Evolutionary conservation across 495 filamentous ascomycete genomes (phyloP).

Genomic region (Platismatia glauca): DNA sequence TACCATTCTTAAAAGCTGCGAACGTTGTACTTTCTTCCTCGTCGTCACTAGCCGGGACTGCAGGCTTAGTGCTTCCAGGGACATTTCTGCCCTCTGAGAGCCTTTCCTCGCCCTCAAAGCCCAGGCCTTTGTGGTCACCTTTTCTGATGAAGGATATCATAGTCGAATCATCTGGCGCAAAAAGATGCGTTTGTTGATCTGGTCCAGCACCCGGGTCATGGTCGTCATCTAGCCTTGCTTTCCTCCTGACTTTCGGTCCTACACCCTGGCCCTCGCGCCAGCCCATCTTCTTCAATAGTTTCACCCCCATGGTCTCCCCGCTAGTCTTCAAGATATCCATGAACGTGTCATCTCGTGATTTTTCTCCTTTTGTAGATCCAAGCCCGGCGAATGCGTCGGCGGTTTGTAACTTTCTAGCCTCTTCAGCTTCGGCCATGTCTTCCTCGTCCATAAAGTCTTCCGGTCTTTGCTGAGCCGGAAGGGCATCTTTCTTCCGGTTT

Average conservation of each 20-base stretch:
- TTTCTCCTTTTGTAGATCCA: constrained; percentile 56
- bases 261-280: constrained; percentile 93
- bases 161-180: constrained; percentile 77
- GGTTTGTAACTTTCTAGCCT: constrained; percentile 64
- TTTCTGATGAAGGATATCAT: constrained; percentile 73
- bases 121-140: constrained; percentile 71
- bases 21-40: constrained; percentile 42
- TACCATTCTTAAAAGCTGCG: constrained; percentile 8
- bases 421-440: constrained; percentile 79
- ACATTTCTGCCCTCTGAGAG: constrained; percentile 29
- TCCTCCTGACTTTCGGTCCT: constrained; percentile 76
- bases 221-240: constrained; percentile 56
- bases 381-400: constrained; percentile 64
- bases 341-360: constrained; percentile 46
- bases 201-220: constrained; percentile 30
- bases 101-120: constrained; percentile 60
- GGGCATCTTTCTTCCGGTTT: constrained; percentile 62
- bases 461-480: constrained; percentile 50
- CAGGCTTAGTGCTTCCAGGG: constrained; percentile 19
- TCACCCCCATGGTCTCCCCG: constrained; percentile 84
- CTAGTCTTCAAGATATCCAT: constrained; percentile 66
- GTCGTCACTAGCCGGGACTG: constrained; percentile 35
- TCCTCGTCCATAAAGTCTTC: constrained; percentile 99
- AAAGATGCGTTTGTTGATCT: constrained; percentile 54
- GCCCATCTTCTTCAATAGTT: constrained; percentile 85